phyloP scores from a whole-genome alignment of 1,284 basidiomycete genomes.

The Microbotryomycetes sp. region DNA sequence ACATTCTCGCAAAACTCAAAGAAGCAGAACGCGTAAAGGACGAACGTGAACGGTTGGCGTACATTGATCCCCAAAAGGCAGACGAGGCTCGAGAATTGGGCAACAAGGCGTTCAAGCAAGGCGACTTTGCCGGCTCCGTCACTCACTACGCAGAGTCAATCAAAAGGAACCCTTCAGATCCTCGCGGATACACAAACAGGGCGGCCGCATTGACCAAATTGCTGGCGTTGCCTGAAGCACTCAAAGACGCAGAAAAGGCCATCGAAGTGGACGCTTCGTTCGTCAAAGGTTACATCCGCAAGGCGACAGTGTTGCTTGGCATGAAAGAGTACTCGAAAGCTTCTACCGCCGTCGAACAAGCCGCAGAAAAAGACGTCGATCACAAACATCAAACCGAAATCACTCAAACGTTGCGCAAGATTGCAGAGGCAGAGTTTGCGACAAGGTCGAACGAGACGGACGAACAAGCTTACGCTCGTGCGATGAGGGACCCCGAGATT shows the following conservation, averaged over 20 bases:
- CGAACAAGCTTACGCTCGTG: constrained; percentile 84
- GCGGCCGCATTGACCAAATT: constrained; percentile 96
- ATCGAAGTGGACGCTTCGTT: constrained; percentile 86
- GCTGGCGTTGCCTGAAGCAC: constrained; percentile 83
- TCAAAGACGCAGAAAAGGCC: constrained; percentile 91
- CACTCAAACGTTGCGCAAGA: constrained; percentile 65
- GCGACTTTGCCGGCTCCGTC: constrained; percentile 85
- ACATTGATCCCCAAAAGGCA: constrained; percentile 81
- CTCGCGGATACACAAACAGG: constrained; percentile 93
- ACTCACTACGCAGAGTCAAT: constrained; percentile 92
- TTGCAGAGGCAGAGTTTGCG: constrained; percentile 68
- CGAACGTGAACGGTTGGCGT: constrained; percentile 71
- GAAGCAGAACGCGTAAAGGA: constrained; percentile 70
- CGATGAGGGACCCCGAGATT: constrained; percentile 92
- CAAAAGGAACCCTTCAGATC: constrained; percentile 85
- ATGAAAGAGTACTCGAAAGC: constrained; percentile 93
- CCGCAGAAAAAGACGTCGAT: constrained; percentile 64
- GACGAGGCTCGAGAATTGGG: constrained; percentile 83
- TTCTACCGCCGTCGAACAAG: constrained; percentile 66
- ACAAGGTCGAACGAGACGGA: constrained; percentile 84
- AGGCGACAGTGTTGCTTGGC: constrained; percentile 71
- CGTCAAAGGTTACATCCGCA: constrained; percentile 94
- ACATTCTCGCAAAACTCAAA: constrained; percentile 83
- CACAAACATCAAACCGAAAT: constrained; percentile 76
- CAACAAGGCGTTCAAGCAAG: constrained; percentile 83